phyloP scores from a whole-genome alignment of 257 asterid genomes.

The Solanum tarapatanum region DNA sequence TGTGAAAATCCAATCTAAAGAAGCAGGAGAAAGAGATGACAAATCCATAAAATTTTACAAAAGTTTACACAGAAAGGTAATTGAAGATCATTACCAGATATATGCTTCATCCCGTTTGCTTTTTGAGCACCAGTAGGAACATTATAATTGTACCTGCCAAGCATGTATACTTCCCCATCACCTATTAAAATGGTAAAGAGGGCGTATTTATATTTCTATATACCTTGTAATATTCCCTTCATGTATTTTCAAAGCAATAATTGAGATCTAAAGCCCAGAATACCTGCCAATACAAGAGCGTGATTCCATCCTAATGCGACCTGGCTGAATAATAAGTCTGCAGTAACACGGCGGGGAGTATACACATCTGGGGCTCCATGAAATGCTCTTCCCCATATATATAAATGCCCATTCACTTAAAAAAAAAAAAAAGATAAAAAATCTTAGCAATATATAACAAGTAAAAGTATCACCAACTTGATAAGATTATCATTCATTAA shows the following conservation, averaged over 20 bases:
- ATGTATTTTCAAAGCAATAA: neutral
- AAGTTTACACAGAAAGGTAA: neutral
- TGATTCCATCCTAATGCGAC: conserved; percentile 92
- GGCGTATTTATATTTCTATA: neutral
- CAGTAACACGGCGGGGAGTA: conserved; percentile 23
- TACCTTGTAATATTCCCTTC: neutral
- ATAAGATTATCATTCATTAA: neutral
- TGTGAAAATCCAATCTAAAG: neutral
- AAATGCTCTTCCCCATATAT: conserved; percentile 88
- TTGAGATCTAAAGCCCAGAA: neutral
- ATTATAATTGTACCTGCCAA: conserved; percentile 72
- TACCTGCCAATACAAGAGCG: conserved; percentile 59
- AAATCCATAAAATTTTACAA: neutral
- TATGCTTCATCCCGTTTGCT: conserved; percentile 10
- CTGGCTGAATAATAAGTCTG: conserved; percentile 21
- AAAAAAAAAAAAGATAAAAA: neutral
- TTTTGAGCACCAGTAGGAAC: conserved; percentile 29
- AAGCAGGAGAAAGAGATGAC: neutral
- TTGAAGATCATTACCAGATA: conserved; percentile 13
- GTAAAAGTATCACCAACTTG: neutral
- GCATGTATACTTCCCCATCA: conserved; percentile 50
- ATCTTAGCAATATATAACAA: neutral
- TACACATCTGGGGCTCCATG: conserved; percentile 29
- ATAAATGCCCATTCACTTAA: conserved; percentile 50
- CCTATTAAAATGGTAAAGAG: conserved; percentile 10